Conservation (phyloP, 352 stramenopile genomes). For the Pythium brassicae region DNA sequence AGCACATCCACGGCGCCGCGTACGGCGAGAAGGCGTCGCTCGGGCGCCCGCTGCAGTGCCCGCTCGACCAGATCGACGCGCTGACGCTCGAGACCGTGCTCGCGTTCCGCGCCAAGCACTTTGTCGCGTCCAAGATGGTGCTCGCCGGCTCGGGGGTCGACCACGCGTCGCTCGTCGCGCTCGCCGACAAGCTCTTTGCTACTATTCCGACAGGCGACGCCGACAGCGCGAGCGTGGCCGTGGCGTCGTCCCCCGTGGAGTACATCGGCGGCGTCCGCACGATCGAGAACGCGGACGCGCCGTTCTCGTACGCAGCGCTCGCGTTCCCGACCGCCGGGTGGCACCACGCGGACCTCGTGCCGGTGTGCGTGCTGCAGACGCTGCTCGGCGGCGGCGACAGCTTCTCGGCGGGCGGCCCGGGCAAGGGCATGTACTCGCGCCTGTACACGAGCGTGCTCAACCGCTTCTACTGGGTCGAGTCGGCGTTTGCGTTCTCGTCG, state of each 20-base stretch:
- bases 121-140: slow-evolving; percentile 90
- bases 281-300: slow-evolving; percentile 61
- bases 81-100: slow-evolving; percentile 72
- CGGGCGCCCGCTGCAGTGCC: slow-evolving; percentile 77
- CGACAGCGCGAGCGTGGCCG: slow-evolving; percentile 28
- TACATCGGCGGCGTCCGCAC: slow-evolving; percentile 72
- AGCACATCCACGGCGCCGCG: slow-evolving; percentile 86
- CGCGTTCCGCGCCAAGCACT: slow-evolving; percentile 69
- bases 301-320: slow-evolving; percentile 90
- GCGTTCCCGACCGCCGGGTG: slow-evolving; percentile 96
- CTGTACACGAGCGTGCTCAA: slow-evolving; percentile 98
- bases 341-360: slow-evolving; percentile 95
- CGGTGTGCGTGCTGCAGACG: slow-evolving; percentile 96
- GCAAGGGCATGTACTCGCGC: slow-evolving; percentile 99
- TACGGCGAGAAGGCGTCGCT: slow-evolving; percentile 73
- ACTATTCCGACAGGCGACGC: slow-evolving; percentile 32
- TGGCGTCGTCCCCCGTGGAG: slow-evolving; percentile 24
- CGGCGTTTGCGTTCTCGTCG: slow-evolving; percentile 95
- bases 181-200: slow-evolving; percentile 89
- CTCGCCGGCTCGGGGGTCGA: slow-evolving; percentile 92
- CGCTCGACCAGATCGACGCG: slow-evolving; percentile 70
- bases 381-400: slow-evolving; percentile 96
- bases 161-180: slow-evolving; percentile 90
- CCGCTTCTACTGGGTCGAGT: slow-evolving; percentile 97
- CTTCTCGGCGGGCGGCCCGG: slow-evolving; percentile 98